Base-by-base conservation (phyloP, 1,284 basidiomycete species). In the Termitomyces sp. region DNA sequence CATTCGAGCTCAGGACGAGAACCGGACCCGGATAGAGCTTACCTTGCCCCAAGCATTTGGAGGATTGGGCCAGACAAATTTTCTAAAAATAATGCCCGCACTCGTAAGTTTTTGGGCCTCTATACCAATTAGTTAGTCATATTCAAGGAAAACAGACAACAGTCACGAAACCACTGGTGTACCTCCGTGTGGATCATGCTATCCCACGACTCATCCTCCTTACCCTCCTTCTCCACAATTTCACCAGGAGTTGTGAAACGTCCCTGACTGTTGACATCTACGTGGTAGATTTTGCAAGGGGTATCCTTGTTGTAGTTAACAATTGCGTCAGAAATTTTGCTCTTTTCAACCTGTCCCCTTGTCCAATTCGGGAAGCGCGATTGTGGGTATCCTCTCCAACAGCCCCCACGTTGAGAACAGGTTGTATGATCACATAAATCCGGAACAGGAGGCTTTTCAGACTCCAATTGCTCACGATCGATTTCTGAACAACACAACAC, bases 361-460 rank as follows among this genome's bases (percentile, higher is more conserved):
- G 75, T 79, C 80, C 79, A 80, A 55, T 80, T 81, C 26, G 74
- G 76, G 48, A 78, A 81, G 19, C 67, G 65, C 5, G 74, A 75
- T 46, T 77, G 70, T 13, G 79, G 79, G 52, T 81, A 81, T 6
- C 61, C 61, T 49, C 35, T 62, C 72, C 72, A 75, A 48, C 72
- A 75, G 13, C 62, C 65, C 19, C 51, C 51, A 8, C 3, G 34
- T 16, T 28, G 11, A 11, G 61, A 53, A 57, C 68, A 70, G 52
- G 62, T 40, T 10, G 49, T 55, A 46, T 76, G 75, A 51, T 70
- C 62, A 53, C 75, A 77, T 8, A 63, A 60, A 4, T 55, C 54
- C 1, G 73, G 72, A 9, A 75, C 66, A 5, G 73, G 74, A 3
- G 70, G 72, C 13, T 63, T 47, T 21, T 64, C 59, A 28, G 60